phyloP scores from a whole-genome alignment of 1,139 yeast genomes.

The Lodderomyces parapsilosis region DNA sequence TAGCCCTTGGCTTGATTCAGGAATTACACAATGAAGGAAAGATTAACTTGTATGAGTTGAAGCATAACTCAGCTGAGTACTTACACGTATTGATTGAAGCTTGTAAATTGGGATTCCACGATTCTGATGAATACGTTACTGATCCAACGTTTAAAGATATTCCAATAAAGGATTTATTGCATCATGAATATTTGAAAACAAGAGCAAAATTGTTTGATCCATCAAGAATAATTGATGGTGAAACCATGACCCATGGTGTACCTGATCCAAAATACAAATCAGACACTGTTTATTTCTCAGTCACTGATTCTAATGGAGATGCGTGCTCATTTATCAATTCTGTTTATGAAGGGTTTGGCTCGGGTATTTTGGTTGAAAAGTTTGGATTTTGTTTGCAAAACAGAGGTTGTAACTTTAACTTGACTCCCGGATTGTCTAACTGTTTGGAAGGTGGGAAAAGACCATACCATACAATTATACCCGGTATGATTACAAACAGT shows the following conservation, averaged over 20 bases:
- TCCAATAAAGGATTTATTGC: slow-evolving; percentile 35
- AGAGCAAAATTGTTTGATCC: slow-evolving; percentile 50
- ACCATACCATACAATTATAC: slow-evolving; percentile 83
- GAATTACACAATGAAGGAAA: slow-evolving; percentile 48
- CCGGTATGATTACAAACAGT: slow-evolving; percentile 60
- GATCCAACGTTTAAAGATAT: slow-evolving; percentile 52
- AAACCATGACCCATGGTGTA: slow-evolving; percentile 49
- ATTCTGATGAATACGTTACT: slow-evolving; percentile 72
- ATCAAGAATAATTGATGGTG: slow-evolving; percentile 39
- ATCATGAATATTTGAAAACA: slow-evolving; percentile 43
- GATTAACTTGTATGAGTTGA: slow-evolving; percentile 43
- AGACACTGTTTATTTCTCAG: slow-evolving; percentile 77
- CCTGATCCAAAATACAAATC: slow-evolving; percentile 66
- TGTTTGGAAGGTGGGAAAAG: slow-evolving; percentile 68
- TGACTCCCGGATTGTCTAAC: slow-evolving; percentile 57
- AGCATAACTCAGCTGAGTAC: slow-evolving; percentile 72
- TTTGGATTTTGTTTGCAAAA: slow-evolving; percentile 74
- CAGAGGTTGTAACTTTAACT: slow-evolving; percentile 74
- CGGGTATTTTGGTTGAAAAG: slow-evolving; percentile 66
- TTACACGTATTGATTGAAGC: slow-evolving; percentile 67
- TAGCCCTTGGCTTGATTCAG: slow-evolving; percentile 65
- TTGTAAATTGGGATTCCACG: slow-evolving; percentile 72
- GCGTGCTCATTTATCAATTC: slow-evolving; percentile 84
- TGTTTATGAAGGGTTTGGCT: slow-evolving; percentile 69
- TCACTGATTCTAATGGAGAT: slow-evolving; percentile 68